These are phyloP conservation scores for Podaxis sp. DNA, from an alignment of 768 basidiomycete species.

Conservation along the genomic window DNA sequence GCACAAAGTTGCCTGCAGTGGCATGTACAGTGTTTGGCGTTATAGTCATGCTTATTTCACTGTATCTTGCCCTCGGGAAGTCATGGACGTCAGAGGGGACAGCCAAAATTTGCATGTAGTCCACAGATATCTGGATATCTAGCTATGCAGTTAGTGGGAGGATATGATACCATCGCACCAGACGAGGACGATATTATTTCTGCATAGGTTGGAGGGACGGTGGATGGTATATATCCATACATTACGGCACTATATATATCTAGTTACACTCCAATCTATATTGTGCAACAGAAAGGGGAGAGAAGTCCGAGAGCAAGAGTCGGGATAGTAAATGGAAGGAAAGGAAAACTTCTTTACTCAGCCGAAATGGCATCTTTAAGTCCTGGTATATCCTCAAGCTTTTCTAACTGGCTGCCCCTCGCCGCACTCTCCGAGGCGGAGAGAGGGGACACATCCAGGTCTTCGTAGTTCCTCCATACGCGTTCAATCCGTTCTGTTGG, in stretches of 20 bases:
- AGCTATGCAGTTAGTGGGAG: background rate
- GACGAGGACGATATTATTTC: background rate
- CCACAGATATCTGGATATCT: background rate
- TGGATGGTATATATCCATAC: conserved; percentile 4
- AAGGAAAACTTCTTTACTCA: background rate
- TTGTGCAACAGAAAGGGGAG: background rate
- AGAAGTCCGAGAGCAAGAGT: background rate
- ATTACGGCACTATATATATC: conserved; percentile 9
- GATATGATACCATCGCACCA: background rate
- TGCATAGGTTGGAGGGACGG: background rate
- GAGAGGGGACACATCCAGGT: conserved; percentile 67
- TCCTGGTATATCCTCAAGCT: conserved; percentile 51
- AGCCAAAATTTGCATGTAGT: conserved; percentile 62
- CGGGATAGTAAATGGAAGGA: background rate
- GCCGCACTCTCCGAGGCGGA: conserved; percentile 65
- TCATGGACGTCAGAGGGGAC: conserved; percentile 71
- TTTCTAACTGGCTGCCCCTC: conserved; percentile 62
- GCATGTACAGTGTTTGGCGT: conserved; percentile 70
- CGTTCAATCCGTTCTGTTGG: conserved; percentile 61
- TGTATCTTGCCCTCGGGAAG: conserved; percentile 73
- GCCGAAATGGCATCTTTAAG: conserved; percentile 34
- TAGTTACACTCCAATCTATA: background rate
- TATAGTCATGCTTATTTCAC: conserved; percentile 72
- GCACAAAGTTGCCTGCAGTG: conserved; percentile 71
- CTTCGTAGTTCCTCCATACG: conserved; percentile 61